These are phyloP conservation scores for Strobilomyces echinocephalus DNA, from an alignment of 768 basidiomycete genomes.

Conservation along the genomic window DNA sequence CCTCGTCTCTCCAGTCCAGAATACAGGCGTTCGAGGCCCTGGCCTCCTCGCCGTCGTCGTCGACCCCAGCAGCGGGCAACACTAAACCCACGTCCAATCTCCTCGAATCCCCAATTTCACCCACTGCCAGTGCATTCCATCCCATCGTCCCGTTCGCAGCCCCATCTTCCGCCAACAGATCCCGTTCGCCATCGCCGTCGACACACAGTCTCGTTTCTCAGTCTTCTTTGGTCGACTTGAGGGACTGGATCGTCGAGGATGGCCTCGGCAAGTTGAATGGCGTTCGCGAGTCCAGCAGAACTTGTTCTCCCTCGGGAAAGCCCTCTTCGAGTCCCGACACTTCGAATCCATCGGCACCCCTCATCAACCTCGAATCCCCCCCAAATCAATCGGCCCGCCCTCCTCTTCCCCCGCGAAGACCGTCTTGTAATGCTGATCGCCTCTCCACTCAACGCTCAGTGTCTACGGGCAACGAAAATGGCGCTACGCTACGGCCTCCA, in stretches of 20 bases:
- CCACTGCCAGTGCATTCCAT: slow-evolving; percentile 38
- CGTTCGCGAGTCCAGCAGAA: slow-evolving; percentile 21
- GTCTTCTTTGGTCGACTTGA: slow-evolving; percentile 64
- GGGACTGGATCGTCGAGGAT: slow-evolving; percentile 70
- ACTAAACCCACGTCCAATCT: slow-evolving; percentile 21
- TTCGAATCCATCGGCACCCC: slow-evolving; percentile 32
- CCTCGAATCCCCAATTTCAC: slow-evolving; percentile 50
- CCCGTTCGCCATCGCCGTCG: slow-evolving; percentile 46
- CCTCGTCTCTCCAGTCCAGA: slow-evolving; percentile 49
- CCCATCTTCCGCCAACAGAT: slow-evolving; percentile 17
- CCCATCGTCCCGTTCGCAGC: slow-evolving; percentile 39
- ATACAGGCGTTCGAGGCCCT: slow-evolving; percentile 64
- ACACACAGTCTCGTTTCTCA: slow-evolving; percentile 39
- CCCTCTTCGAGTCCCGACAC: background rate
- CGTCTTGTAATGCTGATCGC: slow-evolving; percentile 47
- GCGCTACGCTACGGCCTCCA: slow-evolving; percentile 25
- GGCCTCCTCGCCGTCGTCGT: slow-evolving; percentile 25
- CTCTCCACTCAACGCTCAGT: slow-evolving; percentile 28
- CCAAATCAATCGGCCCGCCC: slow-evolving; percentile 39
- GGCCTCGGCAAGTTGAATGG: slow-evolving; percentile 34
- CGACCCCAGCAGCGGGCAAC: slow-evolving; percentile 1
- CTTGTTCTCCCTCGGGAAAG: slow-evolving; percentile 19
- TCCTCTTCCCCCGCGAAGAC: slow-evolving; percentile 64
- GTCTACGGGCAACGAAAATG: slow-evolving; percentile 13
- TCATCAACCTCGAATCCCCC: slow-evolving; percentile 56